Conservation (phyloP, 148 eudicot genomes). For the Arctostaphylos glauca region DNA sequence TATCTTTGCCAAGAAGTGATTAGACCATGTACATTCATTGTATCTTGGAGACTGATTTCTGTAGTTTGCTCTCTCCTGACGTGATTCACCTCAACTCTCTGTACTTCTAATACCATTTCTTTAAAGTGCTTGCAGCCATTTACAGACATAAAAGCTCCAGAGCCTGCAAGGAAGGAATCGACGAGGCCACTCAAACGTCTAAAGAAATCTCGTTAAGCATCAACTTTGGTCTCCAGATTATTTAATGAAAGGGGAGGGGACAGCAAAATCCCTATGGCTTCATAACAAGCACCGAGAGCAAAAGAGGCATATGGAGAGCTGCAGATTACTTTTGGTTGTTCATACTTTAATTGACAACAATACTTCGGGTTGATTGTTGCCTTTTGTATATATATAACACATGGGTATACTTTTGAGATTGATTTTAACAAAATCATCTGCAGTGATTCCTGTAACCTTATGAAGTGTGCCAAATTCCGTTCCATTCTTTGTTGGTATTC, state of each 20-base stretch:
- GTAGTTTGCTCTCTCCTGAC: neutral
- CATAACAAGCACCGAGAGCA: neutral
- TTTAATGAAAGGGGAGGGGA: neutral
- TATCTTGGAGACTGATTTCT: neutral
- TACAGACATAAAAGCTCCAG: slow-evolving; percentile 31
- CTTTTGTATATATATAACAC: neutral
- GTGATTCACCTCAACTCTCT: neutral
- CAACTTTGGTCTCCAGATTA: neutral
- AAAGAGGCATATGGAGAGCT: neutral
- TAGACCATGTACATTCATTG: neutral
- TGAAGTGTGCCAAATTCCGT: neutral
- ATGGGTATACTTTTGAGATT: too few relatives aligned
- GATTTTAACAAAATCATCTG: too few relatives aligned
- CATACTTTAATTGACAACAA: neutral
- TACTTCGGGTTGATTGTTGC: neutral
- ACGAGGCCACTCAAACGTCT: slow-evolving; percentile 57
- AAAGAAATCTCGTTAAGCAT: slow-evolving; percentile 48
- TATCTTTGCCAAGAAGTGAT: neutral
- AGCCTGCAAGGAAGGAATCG: slow-evolving; percentile 49
- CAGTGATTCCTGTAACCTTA: neutral
- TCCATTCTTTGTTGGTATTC: neutral
- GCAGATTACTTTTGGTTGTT: neutral
- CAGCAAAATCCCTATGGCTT: neutral
- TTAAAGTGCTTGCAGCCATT: slow-evolving; percentile 29
- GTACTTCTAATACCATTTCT: neutral